Evolutionary conservation across 352 stramenopile species (phyloP).

Genomic region (Peronospora belbahrii): DNA sequence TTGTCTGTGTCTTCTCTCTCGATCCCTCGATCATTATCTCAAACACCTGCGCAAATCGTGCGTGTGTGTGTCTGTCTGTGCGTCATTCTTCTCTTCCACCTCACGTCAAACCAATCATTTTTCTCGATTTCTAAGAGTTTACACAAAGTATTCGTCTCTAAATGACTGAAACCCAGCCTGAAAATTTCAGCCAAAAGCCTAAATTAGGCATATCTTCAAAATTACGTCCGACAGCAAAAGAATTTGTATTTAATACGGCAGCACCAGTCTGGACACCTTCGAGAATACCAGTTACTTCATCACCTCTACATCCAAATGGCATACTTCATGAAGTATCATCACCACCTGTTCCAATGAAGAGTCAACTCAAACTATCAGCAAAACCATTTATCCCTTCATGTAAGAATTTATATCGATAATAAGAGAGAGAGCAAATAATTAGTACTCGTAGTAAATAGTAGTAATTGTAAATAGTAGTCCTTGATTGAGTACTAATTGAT

Average conservation of each 20-base stretch:
- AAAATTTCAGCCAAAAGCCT: too few relatives aligned
- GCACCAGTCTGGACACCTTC: slow-evolving; percentile 46
- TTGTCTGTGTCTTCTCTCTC: neutral
- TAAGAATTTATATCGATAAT: slow-evolving; percentile 7
- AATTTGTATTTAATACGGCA: slow-evolving; percentile 56
- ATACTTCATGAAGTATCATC: slow-evolving; percentile 5
- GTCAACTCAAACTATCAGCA: slow-evolving; percentile 43
- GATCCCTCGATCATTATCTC: neutral
- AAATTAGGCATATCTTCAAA: slow-evolving; percentile 26
- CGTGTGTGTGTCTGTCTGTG: slow-evolving; percentile 20
- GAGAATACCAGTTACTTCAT: neutral
- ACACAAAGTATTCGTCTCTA: neutral
- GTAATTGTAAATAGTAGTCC: neutral
- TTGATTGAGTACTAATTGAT: neutral
- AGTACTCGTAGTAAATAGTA: neutral
- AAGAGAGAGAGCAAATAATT: neutral
- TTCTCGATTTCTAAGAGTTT: neutral
- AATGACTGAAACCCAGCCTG: slow-evolving; percentile 23
- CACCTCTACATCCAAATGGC: too few relatives aligned
- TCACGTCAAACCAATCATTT: neutral
- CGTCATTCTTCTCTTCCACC: neutral
- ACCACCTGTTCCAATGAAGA: slow-evolving; percentile 18
- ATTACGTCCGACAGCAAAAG: slow-evolving; percentile 50
- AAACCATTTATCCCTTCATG: slow-evolving; percentile 54
- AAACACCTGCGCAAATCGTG: slow-evolving; percentile 25